Conservation (phyloP, 1,284 basidiomycete species). For the Puccinia horiana region DNA sequence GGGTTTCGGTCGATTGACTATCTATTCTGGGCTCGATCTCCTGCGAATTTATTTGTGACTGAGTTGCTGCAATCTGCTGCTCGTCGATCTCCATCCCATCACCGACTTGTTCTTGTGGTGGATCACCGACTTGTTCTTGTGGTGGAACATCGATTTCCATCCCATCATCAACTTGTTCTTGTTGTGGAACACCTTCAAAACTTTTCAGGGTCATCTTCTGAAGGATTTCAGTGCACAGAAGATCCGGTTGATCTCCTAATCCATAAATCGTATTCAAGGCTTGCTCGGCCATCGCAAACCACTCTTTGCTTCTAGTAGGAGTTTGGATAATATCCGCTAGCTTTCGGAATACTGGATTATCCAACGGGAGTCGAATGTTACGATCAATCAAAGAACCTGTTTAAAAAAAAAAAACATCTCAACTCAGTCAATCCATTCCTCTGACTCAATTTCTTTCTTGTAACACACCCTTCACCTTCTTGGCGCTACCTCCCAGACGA, state of each 20-base stretch:
- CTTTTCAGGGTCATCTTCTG: constrained; percentile 75
- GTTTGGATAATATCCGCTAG: constrained; percentile 76
- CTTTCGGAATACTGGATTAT: constrained; percentile 79
- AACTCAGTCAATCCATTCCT: background rate
- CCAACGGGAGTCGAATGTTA: constrained; percentile 82
- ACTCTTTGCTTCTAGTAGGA: constrained; percentile 79
- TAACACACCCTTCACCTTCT: constrained; percentile 80
- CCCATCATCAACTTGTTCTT: background rate
- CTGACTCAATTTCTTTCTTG: background rate
- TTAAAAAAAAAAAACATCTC: background rate
- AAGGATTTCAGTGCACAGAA: constrained; percentile 77
- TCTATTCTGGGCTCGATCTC: background rate
- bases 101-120: background rate
- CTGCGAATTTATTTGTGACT: constrained; percentile 3
- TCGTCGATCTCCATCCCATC: background rate
- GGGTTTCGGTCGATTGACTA: background rate
- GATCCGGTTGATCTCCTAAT: constrained; percentile 88
- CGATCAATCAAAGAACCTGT: constrained; percentile 77
- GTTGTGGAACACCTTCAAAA: constrained; percentile 63
- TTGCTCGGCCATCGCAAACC: constrained; percentile 93
- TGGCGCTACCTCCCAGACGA: constrained; percentile 86
- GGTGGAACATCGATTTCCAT: constrained; percentile 51
- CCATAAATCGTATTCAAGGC: constrained; percentile 94
- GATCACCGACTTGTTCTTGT: background rate
- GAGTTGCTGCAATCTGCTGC: background rate